Percentiles rank a stretch among this genome's conserved stretches.
Conservation (phyloP, 768 basidiomycete species). For the Tricholoma matsutake region DNA sequence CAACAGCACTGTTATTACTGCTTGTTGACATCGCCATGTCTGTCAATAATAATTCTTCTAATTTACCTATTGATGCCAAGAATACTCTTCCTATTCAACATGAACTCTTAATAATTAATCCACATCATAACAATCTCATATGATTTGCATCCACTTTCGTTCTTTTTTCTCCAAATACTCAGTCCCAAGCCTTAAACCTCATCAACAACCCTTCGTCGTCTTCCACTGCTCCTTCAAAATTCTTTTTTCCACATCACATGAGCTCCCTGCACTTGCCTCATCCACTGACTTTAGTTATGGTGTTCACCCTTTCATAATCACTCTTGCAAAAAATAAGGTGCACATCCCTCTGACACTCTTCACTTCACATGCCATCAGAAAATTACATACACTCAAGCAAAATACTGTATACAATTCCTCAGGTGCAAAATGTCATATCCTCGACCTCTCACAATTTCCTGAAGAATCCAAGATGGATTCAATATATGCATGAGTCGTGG, state of each 20-base stretch:
- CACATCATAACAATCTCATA: no score
- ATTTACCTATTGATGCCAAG: not conserved
- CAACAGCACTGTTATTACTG: not conserved
- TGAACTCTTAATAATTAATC: no score
- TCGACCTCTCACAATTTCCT: not conserved
- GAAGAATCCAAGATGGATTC: no score
- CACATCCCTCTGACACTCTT: not conserved
- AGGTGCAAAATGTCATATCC: conserved; percentile 4
- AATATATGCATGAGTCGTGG: no score
- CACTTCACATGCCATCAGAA: no score
- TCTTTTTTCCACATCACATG: conserved; percentile 2
- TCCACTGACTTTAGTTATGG: conserved; percentile 1
- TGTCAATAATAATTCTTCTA: not conserved
- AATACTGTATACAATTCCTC: conserved; percentile 1
- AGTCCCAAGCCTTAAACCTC: not conserved
- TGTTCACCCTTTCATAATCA: conserved; percentile 10
- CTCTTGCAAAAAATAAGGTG: not conserved
- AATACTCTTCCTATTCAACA: not conserved
- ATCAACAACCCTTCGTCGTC: not conserved
- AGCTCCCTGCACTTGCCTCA: not conserved
- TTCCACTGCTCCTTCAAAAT: not conserved
- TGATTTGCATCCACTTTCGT: not conserved
- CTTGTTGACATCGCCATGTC: not conserved
- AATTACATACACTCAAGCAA: no score
- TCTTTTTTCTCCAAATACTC: not conserved